A percentile compares a stretch with the other conserved stretches of the same genome.
These are phyloP conservation scores for Suhomyces atakaporum DNA, from an alignment of 1,139 yeast genomes.

Conservation along the genomic window DNA sequence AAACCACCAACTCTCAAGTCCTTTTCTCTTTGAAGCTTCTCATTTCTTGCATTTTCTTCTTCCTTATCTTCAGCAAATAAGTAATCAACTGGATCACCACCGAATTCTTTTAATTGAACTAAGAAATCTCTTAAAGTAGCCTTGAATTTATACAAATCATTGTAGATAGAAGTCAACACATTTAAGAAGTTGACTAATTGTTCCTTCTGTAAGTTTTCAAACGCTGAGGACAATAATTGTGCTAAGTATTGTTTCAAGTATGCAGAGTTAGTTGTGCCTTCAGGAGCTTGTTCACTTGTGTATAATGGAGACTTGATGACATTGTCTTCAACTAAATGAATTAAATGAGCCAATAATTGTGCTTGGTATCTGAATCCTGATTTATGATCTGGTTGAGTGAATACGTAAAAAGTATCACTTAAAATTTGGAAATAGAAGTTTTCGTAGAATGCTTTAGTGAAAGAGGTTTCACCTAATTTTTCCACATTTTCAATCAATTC, in stretches of 20 bases:
- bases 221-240: slow-evolving; percentile 79
- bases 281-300: slow-evolving; percentile 70
- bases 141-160: slow-evolving; percentile 74
- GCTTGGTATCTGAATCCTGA: slow-evolving; percentile 93
- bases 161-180: slow-evolving; percentile 73
- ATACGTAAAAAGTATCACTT: slow-evolving; percentile 87
- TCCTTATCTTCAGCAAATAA: slow-evolving; percentile 94
- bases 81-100: slow-evolving; percentile 93
- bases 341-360: slow-evolving; percentile 77
- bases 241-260: slow-evolving; percentile 82
- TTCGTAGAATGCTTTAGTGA: slow-evolving; percentile 84
- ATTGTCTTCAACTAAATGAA: slow-evolving; percentile 78
- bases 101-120: slow-evolving; percentile 92
- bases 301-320: slow-evolving; percentile 78
- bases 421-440: slow-evolving; percentile 87
- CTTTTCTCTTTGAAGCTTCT: slow-evolving; percentile 69
- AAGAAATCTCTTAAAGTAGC: slow-evolving; percentile 92
- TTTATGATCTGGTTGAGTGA: slow-evolving; percentile 97
- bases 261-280: slow-evolving; percentile 78
- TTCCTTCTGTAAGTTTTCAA: slow-evolving; percentile 83
- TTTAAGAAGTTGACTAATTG: slow-evolving; percentile 81
- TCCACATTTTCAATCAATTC: slow-evolving; percentile 86
- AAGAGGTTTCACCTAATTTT: slow-evolving; percentile 69
- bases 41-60: slow-evolving; percentile 68
- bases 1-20: slow-evolving; percentile 92